Conservation (phyloP, 805 yeast genomes). For the Ascoidea asiatica region DNA sequence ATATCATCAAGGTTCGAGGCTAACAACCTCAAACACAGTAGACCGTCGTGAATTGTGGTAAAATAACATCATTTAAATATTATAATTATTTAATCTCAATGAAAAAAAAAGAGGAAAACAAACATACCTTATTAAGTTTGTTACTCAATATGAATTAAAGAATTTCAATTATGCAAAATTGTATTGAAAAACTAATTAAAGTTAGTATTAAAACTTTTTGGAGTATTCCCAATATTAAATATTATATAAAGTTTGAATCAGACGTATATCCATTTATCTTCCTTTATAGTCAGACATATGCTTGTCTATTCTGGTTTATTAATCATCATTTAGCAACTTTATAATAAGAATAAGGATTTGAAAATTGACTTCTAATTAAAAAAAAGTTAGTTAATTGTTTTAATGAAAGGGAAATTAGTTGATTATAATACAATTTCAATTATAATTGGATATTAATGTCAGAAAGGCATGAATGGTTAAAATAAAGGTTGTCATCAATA, state of each 20-base stretch:
- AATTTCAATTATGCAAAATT: background rate
- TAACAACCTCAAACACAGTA: slow-evolving; percentile 16
- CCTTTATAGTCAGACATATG: slow-evolving; percentile 49
- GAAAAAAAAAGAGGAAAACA: background rate
- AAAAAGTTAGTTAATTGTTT: background rate
- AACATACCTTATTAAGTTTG: slow-evolving; percentile 5
- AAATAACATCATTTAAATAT: slow-evolving; percentile 20
- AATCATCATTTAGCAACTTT: slow-evolving; percentile 32
- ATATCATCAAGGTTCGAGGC: background rate
- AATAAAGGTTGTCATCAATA: slow-evolving; percentile 47
- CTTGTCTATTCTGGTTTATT: slow-evolving; percentile 42
- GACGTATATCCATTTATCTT: slow-evolving; percentile 35
- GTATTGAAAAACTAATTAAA: background rate
- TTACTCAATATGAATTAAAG: background rate
- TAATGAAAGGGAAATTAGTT: background rate
- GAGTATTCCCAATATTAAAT: background rate
- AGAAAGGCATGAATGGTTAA: slow-evolving; percentile 52
- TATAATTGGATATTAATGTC: too few species aligned
- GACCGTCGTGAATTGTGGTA: slow-evolving; percentile 31
- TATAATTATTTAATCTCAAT: too few species aligned
- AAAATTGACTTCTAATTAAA: too few species aligned
- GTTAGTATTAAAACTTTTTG: background rate
- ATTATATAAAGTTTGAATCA: slow-evolving; percentile 15
- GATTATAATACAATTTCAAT: too few species aligned
- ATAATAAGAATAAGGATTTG: slow-evolving; percentile 11